Percentiles rank a stretch among this genome's conserved stretches.
Conservation (phyloP, 306 rosid genomes). For the Gastrolobium villosum region DNA sequence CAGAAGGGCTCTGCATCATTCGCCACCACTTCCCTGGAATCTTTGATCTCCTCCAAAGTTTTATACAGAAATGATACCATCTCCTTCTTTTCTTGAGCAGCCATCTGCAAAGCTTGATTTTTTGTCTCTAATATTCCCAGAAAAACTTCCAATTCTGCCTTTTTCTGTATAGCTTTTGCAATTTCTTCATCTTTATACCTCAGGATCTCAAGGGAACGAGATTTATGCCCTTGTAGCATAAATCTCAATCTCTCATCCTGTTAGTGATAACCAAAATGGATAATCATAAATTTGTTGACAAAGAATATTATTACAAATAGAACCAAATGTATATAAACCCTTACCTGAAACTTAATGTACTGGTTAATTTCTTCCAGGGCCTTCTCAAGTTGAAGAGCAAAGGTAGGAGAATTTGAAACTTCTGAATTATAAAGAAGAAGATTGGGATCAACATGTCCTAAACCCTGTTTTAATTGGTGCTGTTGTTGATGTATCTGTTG, state of each 20-base stretch:
- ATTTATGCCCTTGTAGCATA: slow-evolving; percentile 64
- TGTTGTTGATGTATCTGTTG: slow-evolving; percentile 55
- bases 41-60: slow-evolving; percentile 63
- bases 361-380: slow-evolving; percentile 64
- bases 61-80: slow-evolving; percentile 58
- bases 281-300: background rate
- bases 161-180: slow-evolving; percentile 53
- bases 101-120: slow-evolving; percentile 64
- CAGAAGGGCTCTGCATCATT: slow-evolving; percentile 79
- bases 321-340: background rate
- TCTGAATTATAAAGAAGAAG: slow-evolving; percentile 30
- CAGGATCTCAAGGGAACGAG: slow-evolving; percentile 37
- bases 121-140: slow-evolving; percentile 66
- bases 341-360: slow-evolving; percentile 68
- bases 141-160: slow-evolving; percentile 62
- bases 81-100: slow-evolving; percentile 70
- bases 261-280: background rate
- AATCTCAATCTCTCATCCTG: slow-evolving; percentile 72
- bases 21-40: slow-evolving; percentile 43
- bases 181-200: slow-evolving; percentile 72
- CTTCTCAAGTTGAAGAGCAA: slow-evolving; percentile 56
- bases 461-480: slow-evolving; percentile 42
- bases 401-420: slow-evolving; percentile 20
- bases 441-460: slow-evolving; percentile 31
- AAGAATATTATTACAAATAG: background rate